Conservation (phyloP, 2,329 filamentous ascomycete genomes). For the Cadophora gregata region DNA sequence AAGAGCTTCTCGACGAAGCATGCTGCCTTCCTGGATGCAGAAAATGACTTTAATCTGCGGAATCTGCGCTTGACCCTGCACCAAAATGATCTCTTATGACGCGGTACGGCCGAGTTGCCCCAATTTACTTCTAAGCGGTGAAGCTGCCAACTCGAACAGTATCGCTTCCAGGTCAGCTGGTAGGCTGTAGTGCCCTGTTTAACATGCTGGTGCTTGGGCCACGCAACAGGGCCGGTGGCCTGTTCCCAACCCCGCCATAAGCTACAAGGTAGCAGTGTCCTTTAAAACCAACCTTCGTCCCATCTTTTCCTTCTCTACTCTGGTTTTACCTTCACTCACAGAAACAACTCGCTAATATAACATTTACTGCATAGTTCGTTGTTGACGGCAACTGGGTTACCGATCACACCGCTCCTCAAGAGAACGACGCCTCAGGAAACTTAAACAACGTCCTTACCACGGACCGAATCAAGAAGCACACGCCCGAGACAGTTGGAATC, state of each 20-base stretch:
- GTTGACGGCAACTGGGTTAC: slow-evolving; percentile 91
- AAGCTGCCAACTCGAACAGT: slow-evolving; percentile 32
- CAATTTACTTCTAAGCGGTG: slow-evolving; percentile 34
- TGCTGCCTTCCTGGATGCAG: not conserved
- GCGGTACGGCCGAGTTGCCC: slow-evolving; percentile 27
- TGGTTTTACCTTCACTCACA: slow-evolving; percentile 1
- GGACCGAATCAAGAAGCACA: slow-evolving; percentile 66
- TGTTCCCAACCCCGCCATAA: slow-evolving; percentile 40
- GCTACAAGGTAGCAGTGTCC: slow-evolving; percentile 24
- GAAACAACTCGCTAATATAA: slow-evolving; percentile 14
- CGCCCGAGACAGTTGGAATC: slow-evolving; percentile 53
- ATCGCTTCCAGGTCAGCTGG: slow-evolving; percentile 29
- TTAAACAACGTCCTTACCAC: slow-evolving; percentile 90
- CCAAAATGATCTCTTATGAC: slow-evolving; percentile 31
- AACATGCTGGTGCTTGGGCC: slow-evolving; percentile 34
- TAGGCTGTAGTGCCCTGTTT: slow-evolving; percentile 32
- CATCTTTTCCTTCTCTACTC: slow-evolving; percentile 28
- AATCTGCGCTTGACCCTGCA: slow-evolving; percentile 24
- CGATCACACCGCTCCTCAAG: slow-evolving; percentile 80
- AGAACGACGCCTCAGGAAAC: slow-evolving; percentile 83
- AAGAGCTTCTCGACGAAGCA: slow-evolving; percentile 13
- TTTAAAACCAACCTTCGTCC: slow-evolving; percentile 26
- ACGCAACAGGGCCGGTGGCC: slow-evolving; percentile 34
- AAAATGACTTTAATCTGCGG: slow-evolving; percentile 17
- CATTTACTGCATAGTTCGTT: slow-evolving; percentile 71